Evolutionary conservation across 352 stramenopile genomes (phyloP), one percentile per base, ranked within the genome.

Genomic region (Globisporangium mamillatum): DNA sequence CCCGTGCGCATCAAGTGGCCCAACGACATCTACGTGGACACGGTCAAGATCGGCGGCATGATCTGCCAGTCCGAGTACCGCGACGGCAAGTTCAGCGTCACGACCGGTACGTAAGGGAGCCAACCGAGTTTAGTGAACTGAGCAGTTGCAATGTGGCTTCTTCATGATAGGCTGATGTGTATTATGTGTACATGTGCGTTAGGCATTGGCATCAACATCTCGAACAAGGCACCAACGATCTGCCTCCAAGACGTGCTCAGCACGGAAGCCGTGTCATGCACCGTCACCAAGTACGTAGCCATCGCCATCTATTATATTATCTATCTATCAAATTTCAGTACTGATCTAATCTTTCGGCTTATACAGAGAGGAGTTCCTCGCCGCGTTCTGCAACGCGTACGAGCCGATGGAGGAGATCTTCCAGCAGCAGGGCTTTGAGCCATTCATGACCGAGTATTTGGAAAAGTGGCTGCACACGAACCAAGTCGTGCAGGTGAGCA

Each of bases 1-100:
- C 75, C 85, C 41, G 89, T 97, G 65, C 80, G 78, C 66, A 97
- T 97, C 81, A 97, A 97, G 73, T 97, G 91, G 91, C 91, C 91
- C 25, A 97, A 97, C 71, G 91, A 97, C 74, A 96, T 97, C 46
- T 97, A 97, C 75, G 89, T 84, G 34, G 78, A 95, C 68, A 84
- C 84, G 63, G 79, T 90, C 77, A 97, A 97, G 75, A 95, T 97
- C 68, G 89, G 86, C 67, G 91, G 91, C 41, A 95, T 97, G 60
- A 70, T 97, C 25, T 97, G 90, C 69, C 91, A 97, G 71, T 96
- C 88, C 50, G 85, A 94, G 74, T 96, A 88, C 72, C 75, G 77
- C 48, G 78, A 96, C 70, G 79, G 82, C 46, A 73, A 76, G 57
- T 97, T 96, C 74, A 81, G 75, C 38, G 82, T 97, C 66, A 97